Conservation (phyloP, 225 moss, liverwort and hornwort genomes). For the Lunularia cruciata region DNA sequence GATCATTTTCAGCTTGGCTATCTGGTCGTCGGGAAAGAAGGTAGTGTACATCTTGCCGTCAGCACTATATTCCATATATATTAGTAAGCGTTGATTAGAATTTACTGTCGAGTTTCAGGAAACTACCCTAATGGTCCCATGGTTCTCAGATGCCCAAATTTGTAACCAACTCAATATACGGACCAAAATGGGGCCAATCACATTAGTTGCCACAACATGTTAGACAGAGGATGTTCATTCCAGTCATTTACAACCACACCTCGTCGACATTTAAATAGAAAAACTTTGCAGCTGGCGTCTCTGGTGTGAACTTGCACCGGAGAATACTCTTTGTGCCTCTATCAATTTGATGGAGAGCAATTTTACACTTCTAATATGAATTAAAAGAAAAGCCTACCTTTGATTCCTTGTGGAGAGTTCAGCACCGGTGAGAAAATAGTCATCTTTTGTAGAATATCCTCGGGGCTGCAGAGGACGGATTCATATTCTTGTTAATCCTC, state of each 20-base stretch:
- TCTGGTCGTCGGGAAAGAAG: slow-evolving; percentile 16
- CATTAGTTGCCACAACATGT: slow-evolving; percentile 1
- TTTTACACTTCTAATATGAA: slow-evolving; percentile 1
- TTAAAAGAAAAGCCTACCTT: slow-evolving; percentile 8
- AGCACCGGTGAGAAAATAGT: no score
- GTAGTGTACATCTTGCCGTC: slow-evolving; percentile 18
- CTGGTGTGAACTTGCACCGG: not conserved
- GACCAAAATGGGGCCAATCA: slow-evolving; percentile 3
- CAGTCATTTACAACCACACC: not conserved
- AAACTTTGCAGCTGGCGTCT: slow-evolving; percentile 9
- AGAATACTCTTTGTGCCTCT: slow-evolving; percentile 3
- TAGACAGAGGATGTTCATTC: not conserved
- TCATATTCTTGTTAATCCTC: no score
- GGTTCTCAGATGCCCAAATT: slow-evolving; percentile 14
- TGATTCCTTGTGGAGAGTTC: slow-evolving; percentile 1
- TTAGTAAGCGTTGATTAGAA: slow-evolving; percentile 8
- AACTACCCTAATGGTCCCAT: not conserved
- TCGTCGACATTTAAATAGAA: not conserved
- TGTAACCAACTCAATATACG: not conserved
- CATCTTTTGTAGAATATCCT: no score
- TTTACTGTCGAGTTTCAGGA: not conserved
- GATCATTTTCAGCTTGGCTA: slow-evolving; percentile 13
- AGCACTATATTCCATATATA: slow-evolving; percentile 2
- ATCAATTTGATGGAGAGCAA: not conserved
- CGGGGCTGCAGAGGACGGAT: no score